A percentile compares a stretch with the other conserved stretches of the same genome.
Evolutionary conservation across 768 basidiomycete species (phyloP).

Genomic region (Coprinopsis sp.): DNA sequence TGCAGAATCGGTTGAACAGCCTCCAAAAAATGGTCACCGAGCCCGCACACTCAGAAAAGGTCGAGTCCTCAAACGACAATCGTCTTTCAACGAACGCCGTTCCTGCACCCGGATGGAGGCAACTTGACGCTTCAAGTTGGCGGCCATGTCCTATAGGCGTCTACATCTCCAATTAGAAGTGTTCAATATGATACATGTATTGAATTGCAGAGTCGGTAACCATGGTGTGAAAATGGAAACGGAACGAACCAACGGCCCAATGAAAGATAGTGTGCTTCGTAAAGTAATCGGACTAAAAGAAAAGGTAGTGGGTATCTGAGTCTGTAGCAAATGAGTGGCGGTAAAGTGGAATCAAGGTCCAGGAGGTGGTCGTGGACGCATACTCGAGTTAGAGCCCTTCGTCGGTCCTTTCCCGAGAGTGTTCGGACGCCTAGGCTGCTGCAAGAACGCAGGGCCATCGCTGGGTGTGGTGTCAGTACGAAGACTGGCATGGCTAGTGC

Average conservation of each 20-base stretch:
- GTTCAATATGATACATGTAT: too few relatives aligned
- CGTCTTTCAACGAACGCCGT: not conserved
- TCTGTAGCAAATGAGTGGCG: too few relatives aligned
- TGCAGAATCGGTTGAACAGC: constrained; percentile 48
- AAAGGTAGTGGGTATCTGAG: too few relatives aligned
- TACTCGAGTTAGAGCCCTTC: too few relatives aligned
- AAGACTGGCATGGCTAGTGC: too few relatives aligned
- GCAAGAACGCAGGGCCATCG: constrained; percentile 12
- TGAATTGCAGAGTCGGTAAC: too few relatives aligned
- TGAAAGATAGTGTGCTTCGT: not conserved
- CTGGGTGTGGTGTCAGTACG: too few relatives aligned
- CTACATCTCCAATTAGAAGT: constrained; percentile 5
- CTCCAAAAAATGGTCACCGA: constrained; percentile 20
- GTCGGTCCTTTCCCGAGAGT: constrained; percentile 20
- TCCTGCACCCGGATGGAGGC: constrained; percentile 51
- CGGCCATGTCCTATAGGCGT: constrained; percentile 67
- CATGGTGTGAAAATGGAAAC: not conserved
- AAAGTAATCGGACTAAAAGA: too few relatives aligned
- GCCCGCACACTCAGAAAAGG: too few relatives aligned
- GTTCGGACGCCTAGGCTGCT: constrained; percentile 21
- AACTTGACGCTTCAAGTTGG: constrained; percentile 47
- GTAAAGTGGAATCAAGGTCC: too few relatives aligned
- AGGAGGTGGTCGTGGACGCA: too few relatives aligned
- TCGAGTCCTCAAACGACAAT: not conserved
- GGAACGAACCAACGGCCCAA: not conserved